These are phyloP conservation scores for Fulvia fulva DNA, from an alignment of 2,329 filamentous ascomycete genomes.

Conservation along the genomic window DNA sequence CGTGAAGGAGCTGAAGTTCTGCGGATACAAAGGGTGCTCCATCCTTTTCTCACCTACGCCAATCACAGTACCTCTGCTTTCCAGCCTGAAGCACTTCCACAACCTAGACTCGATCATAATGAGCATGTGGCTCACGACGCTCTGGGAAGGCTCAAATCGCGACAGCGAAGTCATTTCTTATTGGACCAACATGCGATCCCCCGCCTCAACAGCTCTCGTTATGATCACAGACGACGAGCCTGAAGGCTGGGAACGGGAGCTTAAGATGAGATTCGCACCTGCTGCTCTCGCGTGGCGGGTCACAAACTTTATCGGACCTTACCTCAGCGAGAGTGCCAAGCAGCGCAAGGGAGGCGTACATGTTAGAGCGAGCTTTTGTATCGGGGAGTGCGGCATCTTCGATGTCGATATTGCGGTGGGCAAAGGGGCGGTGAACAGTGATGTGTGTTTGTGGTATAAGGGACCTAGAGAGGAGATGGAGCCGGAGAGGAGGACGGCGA, in stretches of 20 bases:
- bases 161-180: conserved; percentile 43
- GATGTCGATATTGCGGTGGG: conserved; percentile 45
- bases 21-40: conserved; percentile 44
- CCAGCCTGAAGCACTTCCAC: conserved; percentile 40
- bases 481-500: conserved; percentile 38
- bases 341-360: conserved; percentile 38
- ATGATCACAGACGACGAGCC: conserved; percentile 27
- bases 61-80: conserved; percentile 38
- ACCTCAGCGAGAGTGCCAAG: conserved; percentile 41
- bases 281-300: conserved; percentile 40
- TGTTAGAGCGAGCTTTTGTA: conserved; percentile 45
- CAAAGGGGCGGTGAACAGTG: conserved; percentile 25
- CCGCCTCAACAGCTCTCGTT: conserved; percentile 38
- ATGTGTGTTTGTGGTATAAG: conserved; percentile 39
- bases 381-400: conserved; percentile 43
- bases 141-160: conserved; percentile 36
- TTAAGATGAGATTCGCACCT: conserved; percentile 40
- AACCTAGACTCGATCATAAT: conserved; percentile 41
- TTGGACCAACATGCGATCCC: conserved; percentile 41
- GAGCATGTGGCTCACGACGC: conserved; percentile 41
- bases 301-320: conserved; percentile 38
- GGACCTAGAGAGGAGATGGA: conserved; percentile 45
- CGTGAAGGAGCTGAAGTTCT: conserved; percentile 46
- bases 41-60: conserved; percentile 38
- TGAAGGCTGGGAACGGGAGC: conserved; percentile 41